Evolutionary conservation across 352 stramenopile species (phyloP).

Genomic region (Halophytophthora polymorphica): DNA sequence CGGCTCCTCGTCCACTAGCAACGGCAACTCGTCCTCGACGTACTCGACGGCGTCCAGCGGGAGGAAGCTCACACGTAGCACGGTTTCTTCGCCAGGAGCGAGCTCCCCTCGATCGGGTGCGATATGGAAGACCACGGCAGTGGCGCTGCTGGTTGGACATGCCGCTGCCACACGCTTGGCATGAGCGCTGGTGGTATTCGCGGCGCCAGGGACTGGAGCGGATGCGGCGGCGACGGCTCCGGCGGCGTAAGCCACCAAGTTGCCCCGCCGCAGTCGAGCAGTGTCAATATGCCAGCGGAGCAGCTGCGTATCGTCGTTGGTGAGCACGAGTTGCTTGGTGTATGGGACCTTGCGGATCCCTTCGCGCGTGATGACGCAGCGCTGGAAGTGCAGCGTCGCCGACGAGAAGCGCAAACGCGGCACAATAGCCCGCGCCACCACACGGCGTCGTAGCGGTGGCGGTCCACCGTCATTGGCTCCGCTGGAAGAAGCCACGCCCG

Average conservation of each 20-base stretch:
- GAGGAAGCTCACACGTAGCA: slow-evolving; percentile 85
- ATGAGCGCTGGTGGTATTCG: slow-evolving; percentile 4
- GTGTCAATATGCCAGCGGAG: slow-evolving; percentile 85
- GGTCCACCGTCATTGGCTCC: slow-evolving; percentile 15
- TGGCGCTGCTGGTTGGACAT: slow-evolving; percentile 27
- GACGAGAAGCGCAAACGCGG: slow-evolving; percentile 73
- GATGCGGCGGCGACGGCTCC: slow-evolving; percentile 12
- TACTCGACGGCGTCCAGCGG: slow-evolving; percentile 80
- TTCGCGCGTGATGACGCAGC: slow-evolving; percentile 83
- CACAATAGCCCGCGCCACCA: slow-evolving; percentile 50
- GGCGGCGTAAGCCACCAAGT: slow-evolving; percentile 23
- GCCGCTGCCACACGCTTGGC: slow-evolving; percentile 28
- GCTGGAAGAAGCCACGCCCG: slow-evolving; percentile 31
- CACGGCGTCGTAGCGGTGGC: slow-evolving; percentile 30
- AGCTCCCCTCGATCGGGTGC: slow-evolving; percentile 79
- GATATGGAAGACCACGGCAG: slow-evolving; percentile 73
- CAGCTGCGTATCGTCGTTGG: slow-evolving; percentile 56
- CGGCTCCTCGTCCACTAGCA: slow-evolving; percentile 63
- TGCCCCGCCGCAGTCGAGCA: slow-evolving; percentile 17
- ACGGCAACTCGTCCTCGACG: slow-evolving; percentile 60
- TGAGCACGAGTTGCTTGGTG: slow-evolving; percentile 73
- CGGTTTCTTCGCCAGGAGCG: slow-evolving; percentile 66
- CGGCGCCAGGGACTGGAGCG: not conserved
- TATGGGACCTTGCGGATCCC: slow-evolving; percentile 86
- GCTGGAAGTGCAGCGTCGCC: slow-evolving; percentile 77